phyloP scores from a whole-genome alignment of 495 filamentous ascomycete genomes.

The Tuber microsphaerosporum region DNA sequence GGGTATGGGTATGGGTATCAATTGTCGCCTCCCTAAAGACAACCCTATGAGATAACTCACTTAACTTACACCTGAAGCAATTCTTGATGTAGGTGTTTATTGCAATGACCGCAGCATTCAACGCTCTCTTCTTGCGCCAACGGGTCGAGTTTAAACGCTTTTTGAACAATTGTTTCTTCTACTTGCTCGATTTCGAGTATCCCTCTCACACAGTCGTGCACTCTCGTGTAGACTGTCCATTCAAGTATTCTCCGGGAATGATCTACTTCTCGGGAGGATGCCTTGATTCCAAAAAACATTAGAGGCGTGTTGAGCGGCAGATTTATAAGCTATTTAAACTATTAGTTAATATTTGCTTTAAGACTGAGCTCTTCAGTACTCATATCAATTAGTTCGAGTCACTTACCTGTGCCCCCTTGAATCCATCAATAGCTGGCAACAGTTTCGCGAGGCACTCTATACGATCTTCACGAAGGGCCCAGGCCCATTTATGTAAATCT shows the following conservation, averaged over 20 bases:
- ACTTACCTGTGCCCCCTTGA: slow-evolving; percentile 51
- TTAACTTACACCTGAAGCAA: neutral
- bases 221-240: slow-evolving; percentile 2
- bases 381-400: slow-evolving; percentile 29
- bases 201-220: slow-evolving; percentile 26
- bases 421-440: slow-evolving; percentile 20
- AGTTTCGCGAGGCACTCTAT: neutral
- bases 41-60: neutral
- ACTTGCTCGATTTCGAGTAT: slow-evolving; percentile 16
- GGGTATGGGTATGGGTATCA: neutral
- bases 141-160: neutral
- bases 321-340: slow-evolving; percentile 53
- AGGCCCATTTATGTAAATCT: neutral
- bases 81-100: neutral
- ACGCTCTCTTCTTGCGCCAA: no score
- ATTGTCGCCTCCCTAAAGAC: neutral
- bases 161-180: slow-evolving; percentile 32
- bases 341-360: slow-evolving; percentile 39
- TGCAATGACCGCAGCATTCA: no score
- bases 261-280: slow-evolving; percentile 6
- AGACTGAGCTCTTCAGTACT: neutral
- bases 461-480: neutral
- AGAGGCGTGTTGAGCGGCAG: slow-evolving; percentile 59
- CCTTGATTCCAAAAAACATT: slow-evolving; percentile 32
- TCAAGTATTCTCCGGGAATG: slow-evolving; percentile 10